Percentiles rank a stretch among this genome's conserved stretches.
Evolutionary conservation across 2,329 filamentous ascomycete species (phyloP).

Genomic region (Chaetomiaceae sp.): DNA sequence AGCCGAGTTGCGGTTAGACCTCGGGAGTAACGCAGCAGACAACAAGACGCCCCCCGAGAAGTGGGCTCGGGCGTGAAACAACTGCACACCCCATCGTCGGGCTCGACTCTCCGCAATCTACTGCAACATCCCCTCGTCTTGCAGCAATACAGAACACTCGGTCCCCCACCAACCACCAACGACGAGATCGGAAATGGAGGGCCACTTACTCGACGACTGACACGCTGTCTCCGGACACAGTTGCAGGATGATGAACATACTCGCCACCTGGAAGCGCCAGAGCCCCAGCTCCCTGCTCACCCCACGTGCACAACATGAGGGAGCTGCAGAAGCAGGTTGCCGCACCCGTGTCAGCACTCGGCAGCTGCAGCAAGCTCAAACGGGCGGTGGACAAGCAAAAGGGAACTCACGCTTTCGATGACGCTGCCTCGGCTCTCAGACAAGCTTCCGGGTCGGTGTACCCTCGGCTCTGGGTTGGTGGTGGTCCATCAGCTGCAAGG

Average conservation of each 20-base stretch:
- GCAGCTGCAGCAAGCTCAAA: background rate
- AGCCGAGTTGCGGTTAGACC: background rate
- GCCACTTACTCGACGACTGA: slow-evolving; percentile 56
- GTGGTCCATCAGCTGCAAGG: slow-evolving; percentile 1
- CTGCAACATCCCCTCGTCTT: background rate
- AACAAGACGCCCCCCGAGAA: background rate
- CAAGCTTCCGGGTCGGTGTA: slow-evolving; percentile 43
- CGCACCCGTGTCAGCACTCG: background rate
- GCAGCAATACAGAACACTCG: background rate
- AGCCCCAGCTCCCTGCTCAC: slow-evolving; percentile 42
- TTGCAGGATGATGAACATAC: slow-evolving; percentile 42
- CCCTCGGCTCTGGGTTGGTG: slow-evolving; percentile 28
- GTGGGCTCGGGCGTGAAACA: background rate
- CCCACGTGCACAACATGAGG: slow-evolving; percentile 43
- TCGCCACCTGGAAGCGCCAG: slow-evolving; percentile 36
- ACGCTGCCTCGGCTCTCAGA: slow-evolving; percentile 41
- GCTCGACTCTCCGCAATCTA: background rate
- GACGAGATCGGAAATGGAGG: background rate
- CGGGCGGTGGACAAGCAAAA: background rate
- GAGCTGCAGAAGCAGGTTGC: slow-evolving; percentile 28
- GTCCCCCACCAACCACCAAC: background rate
- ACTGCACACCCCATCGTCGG: background rate
- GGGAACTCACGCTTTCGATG: slow-evolving; percentile 41
- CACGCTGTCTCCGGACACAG: slow-evolving; percentile 33
- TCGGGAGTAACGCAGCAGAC: background rate